phyloP scores from a whole-genome alignment of 148 eudicot genomes.

The Hydrangea macrophylla region DNA sequence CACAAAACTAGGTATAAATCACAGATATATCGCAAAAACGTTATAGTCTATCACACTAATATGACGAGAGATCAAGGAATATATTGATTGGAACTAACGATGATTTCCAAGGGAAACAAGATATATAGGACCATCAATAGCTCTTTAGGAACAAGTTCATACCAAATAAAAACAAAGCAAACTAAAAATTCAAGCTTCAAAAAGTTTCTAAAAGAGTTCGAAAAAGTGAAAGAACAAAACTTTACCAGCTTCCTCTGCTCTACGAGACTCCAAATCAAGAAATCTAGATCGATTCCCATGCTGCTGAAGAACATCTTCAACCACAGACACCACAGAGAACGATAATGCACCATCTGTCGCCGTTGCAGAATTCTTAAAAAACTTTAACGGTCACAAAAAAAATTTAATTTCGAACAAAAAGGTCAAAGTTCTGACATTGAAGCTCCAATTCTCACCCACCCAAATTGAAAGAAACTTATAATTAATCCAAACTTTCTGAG shows the following conservation, averaged over 20 bases:
- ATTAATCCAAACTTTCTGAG: slow-evolving; percentile 10
- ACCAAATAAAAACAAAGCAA: no score
- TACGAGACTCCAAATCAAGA: slow-evolving; percentile 61
- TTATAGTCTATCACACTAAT: neutral
- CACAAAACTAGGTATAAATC: neutral
- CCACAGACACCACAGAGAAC: slow-evolving; percentile 70
- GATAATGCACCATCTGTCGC: slow-evolving; percentile 48
- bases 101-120: neutral
- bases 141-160: neutral
- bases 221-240: no score
- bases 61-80: neutral
- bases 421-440: slow-evolving; percentile 16
- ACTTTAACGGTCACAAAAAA: slow-evolving; percentile 2
- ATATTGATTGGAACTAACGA: neutral
- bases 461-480: slow-evolving; percentile 2
- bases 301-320: slow-evolving; percentile 84
- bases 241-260: slow-evolving; percentile 69
- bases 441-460: slow-evolving; percentile 18
- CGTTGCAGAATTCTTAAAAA: no score
- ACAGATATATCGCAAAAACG: neutral
- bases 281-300: slow-evolving; percentile 52
- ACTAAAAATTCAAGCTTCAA: no score
- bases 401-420: no score
- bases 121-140: neutral
- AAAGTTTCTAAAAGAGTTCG: no score